These are phyloP conservation scores for Cladorrhinum samala DNA, from an alignment of 495 filamentous ascomycete species.

Conservation along the genomic window DNA sequence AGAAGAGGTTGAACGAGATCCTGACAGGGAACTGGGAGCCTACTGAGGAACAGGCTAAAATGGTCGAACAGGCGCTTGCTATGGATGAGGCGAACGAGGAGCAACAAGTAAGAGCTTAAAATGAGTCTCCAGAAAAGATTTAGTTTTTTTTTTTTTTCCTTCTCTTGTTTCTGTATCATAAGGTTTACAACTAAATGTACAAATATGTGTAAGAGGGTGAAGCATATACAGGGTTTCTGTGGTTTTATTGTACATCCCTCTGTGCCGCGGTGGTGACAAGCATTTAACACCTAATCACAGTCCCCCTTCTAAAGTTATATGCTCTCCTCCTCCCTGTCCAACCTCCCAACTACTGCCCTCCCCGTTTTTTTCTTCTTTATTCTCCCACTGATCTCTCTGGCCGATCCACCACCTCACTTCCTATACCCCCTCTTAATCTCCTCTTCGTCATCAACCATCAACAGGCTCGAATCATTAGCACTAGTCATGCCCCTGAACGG, in stretches of 20 bases:
- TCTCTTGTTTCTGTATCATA: slow-evolving; percentile 4
- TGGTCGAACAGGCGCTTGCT: slow-evolving; percentile 6
- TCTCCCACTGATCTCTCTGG: too few species aligned
- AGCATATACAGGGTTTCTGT: not conserved
- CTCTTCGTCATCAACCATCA: slow-evolving; percentile 27
- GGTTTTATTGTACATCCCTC: not conserved
- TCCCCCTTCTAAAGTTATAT: not conserved
- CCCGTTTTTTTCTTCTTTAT: too few species aligned
- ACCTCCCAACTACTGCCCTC: slow-evolving; percentile 11
- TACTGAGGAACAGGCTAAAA: slow-evolving; percentile 10
- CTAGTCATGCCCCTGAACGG: slow-evolving; percentile 48
- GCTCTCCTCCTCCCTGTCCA: not conserved
- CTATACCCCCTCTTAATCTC: slow-evolving; percentile 36
- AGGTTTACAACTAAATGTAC: slow-evolving; percentile 4
- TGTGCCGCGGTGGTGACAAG: not conserved
- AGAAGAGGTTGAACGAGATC: slow-evolving; percentile 28
- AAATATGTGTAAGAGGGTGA: not conserved
- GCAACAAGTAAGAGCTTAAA: slow-evolving; percentile 10
- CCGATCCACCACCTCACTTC: slow-evolving; percentile 29
- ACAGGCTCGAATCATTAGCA: slow-evolving; percentile 1
- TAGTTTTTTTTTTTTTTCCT: not conserved
- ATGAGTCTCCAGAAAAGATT: slow-evolving; percentile 1
- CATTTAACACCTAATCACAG: too few species aligned
- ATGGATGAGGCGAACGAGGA: slow-evolving; percentile 2
- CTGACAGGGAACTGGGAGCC: slow-evolving; percentile 6